A percentile compares a stretch with the other conserved stretches of the same genome.
phyloP scores from a whole-genome alignment of 2,329 filamentous ascomycete genomes.

The Hypocrella siamensis region DNA sequence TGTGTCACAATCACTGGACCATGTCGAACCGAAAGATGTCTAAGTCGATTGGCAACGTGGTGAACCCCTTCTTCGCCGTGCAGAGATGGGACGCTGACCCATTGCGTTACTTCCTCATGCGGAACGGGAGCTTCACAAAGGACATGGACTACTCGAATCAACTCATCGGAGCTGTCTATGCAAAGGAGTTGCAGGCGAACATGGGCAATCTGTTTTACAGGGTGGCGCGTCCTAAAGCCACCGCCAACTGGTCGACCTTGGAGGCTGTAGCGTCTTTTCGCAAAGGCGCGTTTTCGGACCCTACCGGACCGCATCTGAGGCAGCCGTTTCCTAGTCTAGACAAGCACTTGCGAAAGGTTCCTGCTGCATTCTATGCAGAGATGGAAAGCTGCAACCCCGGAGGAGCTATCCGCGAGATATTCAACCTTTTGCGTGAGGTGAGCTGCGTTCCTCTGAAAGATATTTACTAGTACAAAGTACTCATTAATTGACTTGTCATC shows the following conservation, averaged over 20 bases:
- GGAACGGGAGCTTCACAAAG: constrained; percentile 58
- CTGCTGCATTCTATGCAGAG: constrained; percentile 21
- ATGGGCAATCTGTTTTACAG: constrained; percentile 70
- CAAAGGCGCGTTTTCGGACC: constrained; percentile 10
- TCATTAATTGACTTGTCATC: no score
- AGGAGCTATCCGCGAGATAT: constrained; percentile 48
- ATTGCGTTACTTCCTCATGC: constrained; percentile 77
- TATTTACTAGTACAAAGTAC: no score
- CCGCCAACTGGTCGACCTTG: constrained; percentile 43
- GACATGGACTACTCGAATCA: constrained; percentile 80
- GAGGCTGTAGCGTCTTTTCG: constrained; percentile 31
- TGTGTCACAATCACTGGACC: constrained; percentile 93
- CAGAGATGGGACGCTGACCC: constrained; percentile 77
- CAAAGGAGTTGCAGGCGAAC: constrained; percentile 59
- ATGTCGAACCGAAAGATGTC: constrained; percentile 89
- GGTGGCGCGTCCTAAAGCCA: constrained; percentile 45
- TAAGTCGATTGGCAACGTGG: constrained; percentile 87
- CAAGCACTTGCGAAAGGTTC: constrained; percentile 7
- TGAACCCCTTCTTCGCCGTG: constrained; percentile 84
- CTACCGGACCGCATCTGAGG: neutral
- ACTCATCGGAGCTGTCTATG: constrained; percentile 60
- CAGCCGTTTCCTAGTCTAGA: constrained; percentile 12
- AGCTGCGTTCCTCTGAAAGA: constrained; percentile 4
- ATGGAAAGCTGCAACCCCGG: constrained; percentile 52
- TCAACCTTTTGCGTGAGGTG: constrained; percentile 46